Evolutionary conservation across 73 alveolate species (phyloP), one percentile per base, ranked within the genome.

Genomic region (Paramecium tetraurelia): DNA sequence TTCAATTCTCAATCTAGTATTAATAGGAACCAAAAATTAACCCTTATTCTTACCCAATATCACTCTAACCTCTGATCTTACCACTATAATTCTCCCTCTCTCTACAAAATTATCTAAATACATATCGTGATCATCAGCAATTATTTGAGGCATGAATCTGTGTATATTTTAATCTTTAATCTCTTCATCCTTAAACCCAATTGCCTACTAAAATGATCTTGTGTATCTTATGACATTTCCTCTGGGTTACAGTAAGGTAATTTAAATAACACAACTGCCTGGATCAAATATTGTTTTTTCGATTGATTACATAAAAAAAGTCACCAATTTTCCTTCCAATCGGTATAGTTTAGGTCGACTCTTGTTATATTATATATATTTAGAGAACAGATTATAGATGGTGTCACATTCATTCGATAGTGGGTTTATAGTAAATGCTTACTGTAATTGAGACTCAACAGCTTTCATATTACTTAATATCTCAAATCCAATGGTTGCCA

Each of bases 71-170:
- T 80, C 90, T 7, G 70, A 22, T 48, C 57, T 40, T 20, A 80
- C 90, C 14, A 80, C 75, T 40, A 31, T 80, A 12, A 80, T 80
- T 80, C 90, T 80, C 4, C 90, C 90, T 43, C 76, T 80, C 31
- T 80, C 90, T 4, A 80, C 90, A 80, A 80, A 80, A 48, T 40
- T 80, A 48, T 80, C 75, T 20, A 80, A 48, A 80, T 80, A 80
- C 36, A 20, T 21, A 80, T 80, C 90, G 22, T 80, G 90, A 80
- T 80, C 70, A 31, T 41, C 70, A 41, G 90, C 90, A 4, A 80
- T 80, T 21, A 80, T 80, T 22, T 41, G 7, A 44, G 90, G 90
- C 72, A 80, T 80, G 24, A 80, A 40, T 46, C 43, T 80, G 12
- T 80, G 46, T 24, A 80, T 80, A 46, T 80, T 80, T 18, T 80